Percentiles rank a stretch among this genome's conserved stretches.
Conservation (phyloP, 768 basidiomycete species). For the Xerocomellus intermedius region DNA sequence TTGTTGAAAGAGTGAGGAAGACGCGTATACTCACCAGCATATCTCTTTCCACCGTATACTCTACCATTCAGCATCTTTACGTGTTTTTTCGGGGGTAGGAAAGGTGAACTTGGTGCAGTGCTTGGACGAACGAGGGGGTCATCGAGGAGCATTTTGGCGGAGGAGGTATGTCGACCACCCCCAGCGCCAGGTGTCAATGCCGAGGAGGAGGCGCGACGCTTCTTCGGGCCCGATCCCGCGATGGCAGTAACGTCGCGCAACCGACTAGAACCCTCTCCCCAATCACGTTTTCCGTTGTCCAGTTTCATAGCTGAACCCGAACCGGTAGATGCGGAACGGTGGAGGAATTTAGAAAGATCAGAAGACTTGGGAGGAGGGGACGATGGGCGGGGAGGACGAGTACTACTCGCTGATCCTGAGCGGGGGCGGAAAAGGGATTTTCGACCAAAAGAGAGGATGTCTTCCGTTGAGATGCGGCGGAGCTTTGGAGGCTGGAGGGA, state of each 20-base stretch:
- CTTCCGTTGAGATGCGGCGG: conserved; percentile 28
- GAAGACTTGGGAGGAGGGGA: conserved; percentile 18
- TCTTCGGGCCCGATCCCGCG: conserved; percentile 6
- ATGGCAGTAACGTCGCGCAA: neutral
- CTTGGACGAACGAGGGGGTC: conserved; percentile 1
- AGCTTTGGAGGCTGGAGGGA: conserved; percentile 7
- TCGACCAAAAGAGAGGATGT: conserved; percentile 29
- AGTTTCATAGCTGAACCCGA: conserved; percentile 7
- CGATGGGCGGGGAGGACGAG: conserved; percentile 1
- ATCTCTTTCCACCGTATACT: conserved; percentile 61
- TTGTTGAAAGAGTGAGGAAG: neutral
- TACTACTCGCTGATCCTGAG: conserved; percentile 12
- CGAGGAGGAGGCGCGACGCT: conserved; percentile 27
- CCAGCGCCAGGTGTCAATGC: conserved; percentile 23
- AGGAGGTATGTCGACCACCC: conserved; percentile 28
- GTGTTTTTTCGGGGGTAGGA: conserved; percentile 28
- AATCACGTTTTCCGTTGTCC: neutral
- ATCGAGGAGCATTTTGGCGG: conserved; percentile 4
- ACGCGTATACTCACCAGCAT: conserved; percentile 19
- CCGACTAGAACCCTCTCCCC: conserved; percentile 1
- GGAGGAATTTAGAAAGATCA: conserved; percentile 3
- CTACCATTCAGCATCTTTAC: conserved; percentile 82
- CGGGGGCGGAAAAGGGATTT: conserved; percentile 31
- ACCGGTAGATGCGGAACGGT: conserved; percentile 23
- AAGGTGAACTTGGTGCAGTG: conserved; percentile 7